A percentile compares a stretch with the other conserved stretches of the same genome.
Conservation (phyloP, 139 green algal genomes). For the Chlorella sorokiniana region DNA sequence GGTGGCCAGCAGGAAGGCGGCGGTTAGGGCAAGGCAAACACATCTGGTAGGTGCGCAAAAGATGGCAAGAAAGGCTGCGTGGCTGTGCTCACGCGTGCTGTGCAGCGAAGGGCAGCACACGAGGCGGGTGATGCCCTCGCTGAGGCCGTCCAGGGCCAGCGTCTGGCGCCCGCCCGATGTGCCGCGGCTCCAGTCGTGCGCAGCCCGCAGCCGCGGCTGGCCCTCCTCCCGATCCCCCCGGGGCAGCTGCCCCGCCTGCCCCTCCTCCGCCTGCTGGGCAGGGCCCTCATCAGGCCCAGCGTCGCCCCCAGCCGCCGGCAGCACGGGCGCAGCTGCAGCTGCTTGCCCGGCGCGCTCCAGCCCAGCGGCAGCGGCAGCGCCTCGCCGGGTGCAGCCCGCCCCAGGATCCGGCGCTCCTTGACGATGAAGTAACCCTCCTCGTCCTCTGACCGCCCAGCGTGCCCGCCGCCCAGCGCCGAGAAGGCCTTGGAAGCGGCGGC, state of each 20-base stretch:
- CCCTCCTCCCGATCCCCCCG: neutral
- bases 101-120: constrained; percentile 46
- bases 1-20: neutral
- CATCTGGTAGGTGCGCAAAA: too few relatives aligned
- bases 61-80: neutral
- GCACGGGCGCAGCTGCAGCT: constrained; percentile 68
- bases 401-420: constrained; percentile 48
- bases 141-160: constrained; percentile 58
- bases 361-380: constrained; percentile 68
- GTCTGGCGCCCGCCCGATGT: constrained; percentile 43
- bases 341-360: constrained; percentile 58
- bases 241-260: neutral
- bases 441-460: neutral
- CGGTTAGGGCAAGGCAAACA: neutral
- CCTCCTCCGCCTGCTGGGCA: neutral
- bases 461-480: neutral
- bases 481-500: neutral
- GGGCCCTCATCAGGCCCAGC: neutral
- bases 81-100: constrained; percentile 3
- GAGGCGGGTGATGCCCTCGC: constrained; percentile 70
- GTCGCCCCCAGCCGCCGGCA: too few relatives aligned
- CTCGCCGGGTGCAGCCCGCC: constrained; percentile 57
- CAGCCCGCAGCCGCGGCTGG: constrained; percentile 1
- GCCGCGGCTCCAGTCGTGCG: constrained; percentile 65
- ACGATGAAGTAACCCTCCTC: neutral